Conservation (phyloP, 371 early-diverging fungal genomes). For the Circinella umbellata region DNA sequence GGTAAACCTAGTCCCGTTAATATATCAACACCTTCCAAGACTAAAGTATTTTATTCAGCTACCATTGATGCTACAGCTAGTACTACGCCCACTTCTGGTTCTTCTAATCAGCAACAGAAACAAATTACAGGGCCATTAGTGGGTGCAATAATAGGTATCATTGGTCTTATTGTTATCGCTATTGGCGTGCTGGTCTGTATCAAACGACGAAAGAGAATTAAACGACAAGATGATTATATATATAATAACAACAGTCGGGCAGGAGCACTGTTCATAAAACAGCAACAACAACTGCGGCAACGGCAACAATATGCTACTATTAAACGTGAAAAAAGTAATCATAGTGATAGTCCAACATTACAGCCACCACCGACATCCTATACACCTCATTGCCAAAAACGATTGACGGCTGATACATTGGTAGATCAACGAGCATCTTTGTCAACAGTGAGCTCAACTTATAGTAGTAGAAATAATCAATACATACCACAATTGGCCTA, state of each 20-base stretch:
- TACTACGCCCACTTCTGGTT: background rate
- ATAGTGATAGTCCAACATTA: background rate
- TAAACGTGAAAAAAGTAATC: background rate
- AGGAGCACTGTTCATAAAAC: background rate
- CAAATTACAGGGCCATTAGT: background rate
- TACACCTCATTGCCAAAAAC: slow-evolving; percentile 1
- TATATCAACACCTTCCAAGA: background rate
- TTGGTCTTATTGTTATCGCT: background rate
- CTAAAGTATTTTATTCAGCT: background rate
- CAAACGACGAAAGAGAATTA: background rate
- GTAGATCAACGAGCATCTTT: slow-evolving; percentile 11
- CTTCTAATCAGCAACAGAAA: background rate
- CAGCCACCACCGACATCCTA: slow-evolving; percentile 6
- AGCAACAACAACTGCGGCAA: background rate
- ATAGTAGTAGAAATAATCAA: slow-evolving; percentile 11
- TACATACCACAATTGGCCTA: slow-evolving; percentile 21
- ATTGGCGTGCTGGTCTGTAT: background rate
- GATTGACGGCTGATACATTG: slow-evolving; percentile 15
- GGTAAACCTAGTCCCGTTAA: background rate
- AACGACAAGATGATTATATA: background rate
- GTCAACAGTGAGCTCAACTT: slow-evolving; percentile 16
- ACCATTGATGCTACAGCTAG: background rate
- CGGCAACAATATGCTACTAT: no score
- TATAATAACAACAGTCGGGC: background rate
- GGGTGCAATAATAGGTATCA: background rate